Evolutionary conservation across 305 asterid genomes (phyloP).

Genomic region (Fraxinus angustifolia): DNA sequence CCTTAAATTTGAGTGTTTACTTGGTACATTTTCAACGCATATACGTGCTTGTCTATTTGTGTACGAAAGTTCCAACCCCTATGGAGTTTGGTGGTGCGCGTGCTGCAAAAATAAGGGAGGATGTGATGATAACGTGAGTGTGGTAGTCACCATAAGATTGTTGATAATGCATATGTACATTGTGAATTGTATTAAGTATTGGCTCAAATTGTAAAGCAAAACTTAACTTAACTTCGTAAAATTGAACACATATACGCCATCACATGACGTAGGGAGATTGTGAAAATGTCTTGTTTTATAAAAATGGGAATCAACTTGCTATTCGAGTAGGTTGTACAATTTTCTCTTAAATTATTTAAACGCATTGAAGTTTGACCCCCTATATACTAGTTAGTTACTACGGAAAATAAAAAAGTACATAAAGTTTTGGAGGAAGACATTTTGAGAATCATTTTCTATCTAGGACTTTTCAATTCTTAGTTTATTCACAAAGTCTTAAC

Average conservation of each 20-base stretch:
- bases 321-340: neutral
- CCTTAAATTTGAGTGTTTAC: neutral
- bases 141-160: conserved; percentile 38
- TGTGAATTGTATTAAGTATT: conserved; percentile 14
- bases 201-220: neutral
- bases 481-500: no score
- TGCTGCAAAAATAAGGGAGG: conserved; percentile 33
- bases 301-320: neutral
- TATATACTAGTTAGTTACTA: neutral
- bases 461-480: neutral
- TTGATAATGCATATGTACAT: conserved; percentile 35
- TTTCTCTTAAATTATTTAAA: neutral
- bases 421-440: neutral
- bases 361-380: neutral
- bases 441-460: neutral
- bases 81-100: conserved; percentile 42
- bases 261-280: neutral
- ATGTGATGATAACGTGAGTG: conserved; percentile 35
- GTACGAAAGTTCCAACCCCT: neutral
- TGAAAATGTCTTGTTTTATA: neutral
- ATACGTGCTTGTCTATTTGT: neutral
- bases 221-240: neutral
- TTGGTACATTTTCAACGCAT: neutral
- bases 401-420: no score
- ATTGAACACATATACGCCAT: neutral